Base-by-base conservation (phyloP, 805 yeast genomes). In the Vanderwaltozyma tropicalis region DNA sequence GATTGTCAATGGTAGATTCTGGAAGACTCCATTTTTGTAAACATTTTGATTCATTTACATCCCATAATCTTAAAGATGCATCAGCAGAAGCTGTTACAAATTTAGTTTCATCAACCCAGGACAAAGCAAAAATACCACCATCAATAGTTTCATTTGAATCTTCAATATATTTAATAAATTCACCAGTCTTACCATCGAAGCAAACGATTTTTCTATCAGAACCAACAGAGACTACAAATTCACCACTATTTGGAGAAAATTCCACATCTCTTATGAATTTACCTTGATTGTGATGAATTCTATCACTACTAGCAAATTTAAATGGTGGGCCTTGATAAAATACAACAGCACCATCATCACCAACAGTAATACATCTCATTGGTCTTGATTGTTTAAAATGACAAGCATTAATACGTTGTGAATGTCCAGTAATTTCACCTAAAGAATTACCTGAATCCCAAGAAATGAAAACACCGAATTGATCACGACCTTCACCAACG, bases 401-500 rank as follows among this genome's bases (percentile, higher is more conserved):
- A 16, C 87, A 95, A 0, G 92, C 85, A 53, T 83, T 86, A 53
- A 89, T 76, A 33, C 73, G 75, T 19, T 85, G 78, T 14, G 89
- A 72, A 57, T 92, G 98, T 18, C 98, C 98, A 34, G 87, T 78
- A 50, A 89, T 80, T 55, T 92, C 97, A 39, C 98, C 99, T 31
- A 92, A 78, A n/a, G 96, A 76, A 61, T 92, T 92, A 43, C 98
- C 98, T 1, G 95, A 74, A 55, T 92, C 99, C 73, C 81, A 82
- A 7, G 95, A 76, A 58, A 89, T 85, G 45, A 94, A 87, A 48
- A 82, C 95, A 6, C 97, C 98, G 54, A 75, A 88, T 43, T 82
- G 72, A 49, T 87, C 96, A 47, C 80, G 80, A 35, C 97, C 98
- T 48, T 83, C 80, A 39, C 98, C 98, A 10, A 88, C 97, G 1